A percentile compares a stretch with the other conserved stretches of the same genome.
These are phyloP conservation scores for Lactifluus piperatus DNA, from an alignment of 768 basidiomycete species.

Conservation along the genomic window DNA sequence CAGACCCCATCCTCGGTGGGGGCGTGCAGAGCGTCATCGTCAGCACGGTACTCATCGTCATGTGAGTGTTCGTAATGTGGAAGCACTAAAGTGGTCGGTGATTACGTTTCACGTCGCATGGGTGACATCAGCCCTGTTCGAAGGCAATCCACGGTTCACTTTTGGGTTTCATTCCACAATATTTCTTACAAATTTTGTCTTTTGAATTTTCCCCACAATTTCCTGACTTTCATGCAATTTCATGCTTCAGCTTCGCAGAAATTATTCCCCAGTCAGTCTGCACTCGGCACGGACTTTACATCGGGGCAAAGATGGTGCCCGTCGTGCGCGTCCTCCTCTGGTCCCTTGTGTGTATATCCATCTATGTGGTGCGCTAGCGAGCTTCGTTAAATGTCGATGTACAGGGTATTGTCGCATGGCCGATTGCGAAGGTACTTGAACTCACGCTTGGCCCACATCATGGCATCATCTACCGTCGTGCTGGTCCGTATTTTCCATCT, in stretches of 20 bases:
- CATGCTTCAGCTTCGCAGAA: constrained; percentile 61
- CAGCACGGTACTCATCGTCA: constrained; percentile 79
- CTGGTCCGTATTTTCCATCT: constrained; percentile 23
- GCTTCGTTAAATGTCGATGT: background rate
- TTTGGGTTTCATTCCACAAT: background rate
- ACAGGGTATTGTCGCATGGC: constrained; percentile 73
- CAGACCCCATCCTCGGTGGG: constrained; percentile 72
- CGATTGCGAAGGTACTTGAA: constrained; percentile 76
- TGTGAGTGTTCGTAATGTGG: constrained; percentile 42
- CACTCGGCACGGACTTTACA: constrained; percentile 80
- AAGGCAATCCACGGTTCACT: too few relatives aligned
- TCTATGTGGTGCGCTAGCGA: background rate
- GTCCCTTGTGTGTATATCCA: constrained; percentile 40
- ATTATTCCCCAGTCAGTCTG: constrained; percentile 92
- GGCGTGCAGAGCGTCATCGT: constrained; percentile 70
- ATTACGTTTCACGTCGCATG: background rate
- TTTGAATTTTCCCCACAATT: background rate
- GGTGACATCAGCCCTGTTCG: background rate
- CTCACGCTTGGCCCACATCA: constrained; percentile 73
- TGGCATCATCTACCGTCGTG: constrained; percentile 84
- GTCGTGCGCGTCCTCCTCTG: constrained; percentile 62
- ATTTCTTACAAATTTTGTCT: background rate
- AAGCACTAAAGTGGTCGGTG: background rate
- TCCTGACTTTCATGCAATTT: background rate
- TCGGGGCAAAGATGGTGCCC: constrained; percentile 80